Percentiles rank a stretch among this genome's conserved stretches.
Conservation (phyloP, 1,284 basidiomycete genomes). For the Naganishia sp. region DNA sequence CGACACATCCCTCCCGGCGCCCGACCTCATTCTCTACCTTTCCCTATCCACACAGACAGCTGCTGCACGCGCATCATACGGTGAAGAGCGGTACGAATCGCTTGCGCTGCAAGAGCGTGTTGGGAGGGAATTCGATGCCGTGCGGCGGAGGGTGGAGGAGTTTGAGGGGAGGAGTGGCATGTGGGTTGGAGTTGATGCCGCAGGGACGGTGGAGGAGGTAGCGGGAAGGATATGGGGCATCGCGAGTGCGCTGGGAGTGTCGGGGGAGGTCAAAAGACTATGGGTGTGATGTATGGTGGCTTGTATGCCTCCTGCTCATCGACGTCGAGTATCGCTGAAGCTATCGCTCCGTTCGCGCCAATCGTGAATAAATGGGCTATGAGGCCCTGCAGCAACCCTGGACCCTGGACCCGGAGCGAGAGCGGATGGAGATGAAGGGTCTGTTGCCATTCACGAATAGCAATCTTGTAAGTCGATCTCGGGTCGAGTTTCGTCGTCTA, state of each 20-base stretch:
- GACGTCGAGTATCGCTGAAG: too few species aligned
- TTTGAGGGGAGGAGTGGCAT: conserved; percentile 44
- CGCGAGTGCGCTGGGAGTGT: conserved; percentile 54
- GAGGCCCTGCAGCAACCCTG: too few species aligned
- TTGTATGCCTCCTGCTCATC: too few species aligned
- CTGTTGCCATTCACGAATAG: too few species aligned
- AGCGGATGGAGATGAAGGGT: too few species aligned
- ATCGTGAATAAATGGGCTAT: too few species aligned
- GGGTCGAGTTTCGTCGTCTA: too few species aligned
- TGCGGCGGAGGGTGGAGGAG: conserved; percentile 58
- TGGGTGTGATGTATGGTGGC: conserved; percentile 11
- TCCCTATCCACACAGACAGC: conserved; percentile 75
- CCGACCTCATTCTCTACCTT: conserved; percentile 86
- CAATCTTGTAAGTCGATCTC: too few species aligned
- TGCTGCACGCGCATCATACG: conserved; percentile 76
- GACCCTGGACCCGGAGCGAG: too few species aligned
- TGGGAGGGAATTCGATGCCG: conserved; percentile 63
- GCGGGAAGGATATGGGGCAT: conserved; percentile 61
- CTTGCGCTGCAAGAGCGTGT: conserved; percentile 73
- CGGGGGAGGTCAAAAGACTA: conserved; percentile 23
- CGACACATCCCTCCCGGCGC: conserved; percentile 81
- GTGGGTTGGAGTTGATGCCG: conserved; percentile 72
- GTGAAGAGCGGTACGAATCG: conserved; percentile 84
- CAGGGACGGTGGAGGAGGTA: conserved; percentile 62
- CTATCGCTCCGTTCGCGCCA: too few species aligned